Base-by-base conservation (phyloP, 768 basidiomycete genomes). In the Brasilioporus rufonigricans region DNA sequence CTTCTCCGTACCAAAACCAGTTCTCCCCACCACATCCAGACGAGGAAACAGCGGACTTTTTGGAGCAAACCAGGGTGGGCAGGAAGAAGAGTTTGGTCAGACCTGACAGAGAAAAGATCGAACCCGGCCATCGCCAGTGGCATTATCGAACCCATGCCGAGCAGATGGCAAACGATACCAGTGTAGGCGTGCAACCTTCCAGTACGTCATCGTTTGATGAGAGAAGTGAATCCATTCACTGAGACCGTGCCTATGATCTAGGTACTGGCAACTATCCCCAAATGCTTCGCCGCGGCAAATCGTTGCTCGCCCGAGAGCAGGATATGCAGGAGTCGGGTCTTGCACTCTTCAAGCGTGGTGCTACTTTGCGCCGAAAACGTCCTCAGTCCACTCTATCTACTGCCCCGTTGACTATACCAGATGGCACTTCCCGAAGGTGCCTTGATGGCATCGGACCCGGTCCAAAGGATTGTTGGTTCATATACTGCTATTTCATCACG, bases 71-170 rank as follows among this genome's bases (percentile, higher is more conserved):
- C 16, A 76, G 77, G 54, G 80, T 91, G 8, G 74, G 77, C 54
- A 76, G 97, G 67, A 98, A 97, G 80, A 95, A 94, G 79, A 91
- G 87, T 68, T 80, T 99, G 18, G 91, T 98, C 50, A 77, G 81
- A 52, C 96, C 96, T 5, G 96, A 99, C 72, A 78, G 96, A 53
- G 95, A 97, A 77, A 93, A 95, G 78, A 91, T 98, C 62, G 94
- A 98, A 65, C 93, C 94, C 11, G 85, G 85, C 39, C 93, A 98
- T 76, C 82, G 93, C 47, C 86, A 94, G 64, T 98, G 88, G 87
- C 89, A 98, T 73, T 98, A 98, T 73, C 85, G 91, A 50, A 84
- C 80, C 53, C 93, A 91, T 72, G 91, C 91, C 19, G 87, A 88
- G 23, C 83, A 86, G 68, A 74, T 90, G 66, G 84, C 86, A 71